A percentile compares a stretch with the other conserved stretches of the same genome.
phyloP scores from a whole-genome alignment of 176 grass and related monocot species.

The Ensete ventricosum region DNA sequence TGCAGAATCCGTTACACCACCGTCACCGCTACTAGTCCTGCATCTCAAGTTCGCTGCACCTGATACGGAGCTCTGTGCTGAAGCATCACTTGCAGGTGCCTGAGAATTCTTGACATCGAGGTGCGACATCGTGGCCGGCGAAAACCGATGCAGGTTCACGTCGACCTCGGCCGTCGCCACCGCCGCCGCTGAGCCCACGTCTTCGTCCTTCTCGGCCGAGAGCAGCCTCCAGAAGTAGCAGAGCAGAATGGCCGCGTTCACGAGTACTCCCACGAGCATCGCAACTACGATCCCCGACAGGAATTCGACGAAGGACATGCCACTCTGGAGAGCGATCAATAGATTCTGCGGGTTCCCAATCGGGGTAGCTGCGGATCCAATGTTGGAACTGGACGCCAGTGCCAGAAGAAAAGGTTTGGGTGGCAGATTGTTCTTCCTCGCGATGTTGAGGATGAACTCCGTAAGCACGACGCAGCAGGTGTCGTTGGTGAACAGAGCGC shows the following conservation, averaged over 20 bases:
- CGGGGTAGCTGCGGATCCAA: constrained; percentile 69
- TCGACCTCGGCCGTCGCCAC: constrained; percentile 49
- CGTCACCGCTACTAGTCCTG: background rate
- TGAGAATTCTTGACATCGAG: constrained; percentile 29
- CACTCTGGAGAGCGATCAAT: constrained; percentile 84
- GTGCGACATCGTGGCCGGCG: constrained; percentile 84
- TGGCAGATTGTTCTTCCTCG: constrained; percentile 72
- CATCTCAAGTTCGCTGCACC: background rate
- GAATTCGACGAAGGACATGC: constrained; percentile 61
- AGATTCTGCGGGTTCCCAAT: constrained; percentile 99
- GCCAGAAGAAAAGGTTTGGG: constrained; percentile 61
- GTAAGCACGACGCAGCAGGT: constrained; percentile 83
- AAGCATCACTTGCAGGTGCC: constrained; percentile 29
- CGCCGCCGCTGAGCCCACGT: background rate
- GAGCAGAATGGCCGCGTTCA: constrained; percentile 61
- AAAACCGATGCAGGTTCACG: constrained; percentile 63
- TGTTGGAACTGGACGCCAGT: constrained; percentile 71
- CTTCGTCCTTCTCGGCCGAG: constrained; percentile 38
- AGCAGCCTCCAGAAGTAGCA: constrained; percentile 64
- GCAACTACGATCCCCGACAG: constrained; percentile 59
- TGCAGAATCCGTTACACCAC: background rate
- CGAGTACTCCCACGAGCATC: constrained; percentile 40
- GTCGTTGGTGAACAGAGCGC: constrained; percentile 92
- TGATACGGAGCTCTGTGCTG: background rate
- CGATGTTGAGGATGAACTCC: constrained; percentile 75